Percentiles rank a stretch among this genome's conserved stretches.
These are phyloP conservation scores for Clonostachys rosea DNA, from an alignment of 2,329 filamentous ascomycete species.

Conservation along the genomic window DNA sequence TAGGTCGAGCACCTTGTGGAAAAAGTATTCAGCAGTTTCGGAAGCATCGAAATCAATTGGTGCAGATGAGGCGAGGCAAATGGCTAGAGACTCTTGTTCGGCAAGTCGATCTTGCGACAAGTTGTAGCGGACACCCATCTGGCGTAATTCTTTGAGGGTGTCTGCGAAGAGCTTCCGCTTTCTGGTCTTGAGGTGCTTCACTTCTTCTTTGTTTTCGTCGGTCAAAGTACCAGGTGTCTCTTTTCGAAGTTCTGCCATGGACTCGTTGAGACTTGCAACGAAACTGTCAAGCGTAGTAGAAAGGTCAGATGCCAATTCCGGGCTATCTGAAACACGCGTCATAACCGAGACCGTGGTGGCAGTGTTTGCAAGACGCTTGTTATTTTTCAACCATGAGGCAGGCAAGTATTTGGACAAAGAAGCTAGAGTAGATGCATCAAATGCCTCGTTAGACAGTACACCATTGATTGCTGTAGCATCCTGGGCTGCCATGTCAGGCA, in stretches of 20 bases:
- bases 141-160: conserved; percentile 73
- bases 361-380: conserved; percentile 68
- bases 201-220: conserved; percentile 77
- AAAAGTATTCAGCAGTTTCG: conserved; percentile 55
- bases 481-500: conserved; percentile 39
- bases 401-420: conserved; percentile 14
- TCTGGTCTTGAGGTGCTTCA: conserved; percentile 85
- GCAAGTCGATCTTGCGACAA: conserved; percentile 68
- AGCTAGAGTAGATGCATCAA: background rate
- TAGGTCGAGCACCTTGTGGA: conserved; percentile 75
- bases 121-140: conserved; percentile 88
- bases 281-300: conserved; percentile 61
- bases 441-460: background rate
- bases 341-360: conserved; percentile 70
- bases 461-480: background rate
- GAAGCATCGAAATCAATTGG: conserved; percentile 12
- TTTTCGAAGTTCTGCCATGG: conserved; percentile 71
- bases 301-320: conserved; percentile 47
- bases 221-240: conserved; percentile 78
- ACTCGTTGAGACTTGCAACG: conserved; percentile 60
- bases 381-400: conserved; percentile 30
- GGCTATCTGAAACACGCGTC: conserved; percentile 53
- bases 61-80: conserved; percentile 57
- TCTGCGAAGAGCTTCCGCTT: conserved; percentile 91
- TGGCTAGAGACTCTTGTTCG: conserved; percentile 66